These are phyloP conservation scores for Rhizophagus sp. DNA, from an alignment of 192 early-diverging fungal species.

Conservation along the genomic window DNA sequence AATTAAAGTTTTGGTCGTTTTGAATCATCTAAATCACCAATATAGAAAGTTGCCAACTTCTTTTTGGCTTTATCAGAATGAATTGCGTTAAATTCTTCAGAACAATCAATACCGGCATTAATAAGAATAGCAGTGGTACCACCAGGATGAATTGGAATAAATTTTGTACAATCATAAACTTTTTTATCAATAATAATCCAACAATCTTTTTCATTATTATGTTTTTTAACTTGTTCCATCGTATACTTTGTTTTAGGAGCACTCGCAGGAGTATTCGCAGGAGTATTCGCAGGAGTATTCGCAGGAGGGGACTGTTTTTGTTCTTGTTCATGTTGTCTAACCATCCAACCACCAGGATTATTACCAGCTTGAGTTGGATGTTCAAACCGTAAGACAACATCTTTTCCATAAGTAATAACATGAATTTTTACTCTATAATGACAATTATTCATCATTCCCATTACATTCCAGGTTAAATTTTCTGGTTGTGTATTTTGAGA, in stretches of 20 bases:
- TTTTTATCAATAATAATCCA: slow-evolving; percentile 79
- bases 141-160: slow-evolving; percentile 85
- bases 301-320: background rate
- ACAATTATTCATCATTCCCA: slow-evolving; percentile 79
- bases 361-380: slow-evolving; percentile 57
- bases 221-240: slow-evolving; percentile 64
- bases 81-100: slow-evolving; percentile 90
- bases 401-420: slow-evolving; percentile 16
- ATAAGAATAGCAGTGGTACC: slow-evolving; percentile 86
- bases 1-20: slow-evolving; percentile 6
- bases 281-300: background rate
- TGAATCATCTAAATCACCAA: slow-evolving; percentile 62
- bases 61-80: slow-evolving; percentile 85
- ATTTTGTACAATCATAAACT: slow-evolving; percentile 75
- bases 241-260: slow-evolving; percentile 50
- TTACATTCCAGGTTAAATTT: slow-evolving; percentile 65
- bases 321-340: slow-evolving; percentile 23
- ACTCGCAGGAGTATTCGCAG: background rate
- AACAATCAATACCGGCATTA: slow-evolving; percentile 78
- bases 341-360: slow-evolving; percentile 58
- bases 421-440: slow-evolving; percentile 57
- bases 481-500: slow-evolving; percentile 60
- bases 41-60: slow-evolving; percentile 63
- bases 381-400: slow-evolving; percentile 38
- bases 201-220: slow-evolving; percentile 66